Evolutionary conservation across 2,329 filamentous ascomycete species (phyloP).

Genomic region (Colletotrichum phormii): DNA sequence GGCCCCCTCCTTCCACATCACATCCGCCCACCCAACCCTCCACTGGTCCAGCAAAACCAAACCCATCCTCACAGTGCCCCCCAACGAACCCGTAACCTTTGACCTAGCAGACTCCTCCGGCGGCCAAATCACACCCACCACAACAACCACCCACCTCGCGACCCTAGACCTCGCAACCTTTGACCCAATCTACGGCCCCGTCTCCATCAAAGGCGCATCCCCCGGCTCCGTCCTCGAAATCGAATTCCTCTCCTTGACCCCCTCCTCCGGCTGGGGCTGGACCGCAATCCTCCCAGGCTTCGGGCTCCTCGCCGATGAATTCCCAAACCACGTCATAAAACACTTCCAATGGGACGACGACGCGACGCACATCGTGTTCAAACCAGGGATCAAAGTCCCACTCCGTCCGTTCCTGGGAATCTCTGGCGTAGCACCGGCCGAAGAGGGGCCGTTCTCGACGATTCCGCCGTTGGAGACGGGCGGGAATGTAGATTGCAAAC

Average conservation of each 20-base stretch:
- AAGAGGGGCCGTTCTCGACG: conserved; percentile 57
- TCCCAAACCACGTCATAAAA: conserved; percentile 55
- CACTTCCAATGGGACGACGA: conserved; percentile 55
- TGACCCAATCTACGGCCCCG: conserved; percentile 63
- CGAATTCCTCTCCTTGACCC: conserved; percentile 58
- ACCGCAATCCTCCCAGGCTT: conserved; percentile 63
- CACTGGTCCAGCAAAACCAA: conserved; percentile 60
- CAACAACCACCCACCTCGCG: conserved; percentile 51
- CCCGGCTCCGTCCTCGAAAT: conserved; percentile 64
- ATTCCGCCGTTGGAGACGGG: conserved; percentile 63
- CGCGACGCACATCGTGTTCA: conserved; percentile 53
- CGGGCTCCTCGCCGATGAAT: conserved; percentile 62
- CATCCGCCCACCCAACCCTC: conserved; percentile 49
- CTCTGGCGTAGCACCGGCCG: conserved; percentile 61
- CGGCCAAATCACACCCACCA: conserved; percentile 59
- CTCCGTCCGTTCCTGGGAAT: conserved; percentile 64
- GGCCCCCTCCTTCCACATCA: conserved; percentile 40
- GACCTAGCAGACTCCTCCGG: conserved; percentile 62
- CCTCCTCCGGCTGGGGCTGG: conserved; percentile 62
- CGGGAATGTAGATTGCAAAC: conserved; percentile 66
- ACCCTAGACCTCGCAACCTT: conserved; percentile 54
- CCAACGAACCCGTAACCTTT: conserved; percentile 59
- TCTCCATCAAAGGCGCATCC: conserved; percentile 59
- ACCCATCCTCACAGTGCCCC: conserved; percentile 58
- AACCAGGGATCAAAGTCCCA: conserved; percentile 59